Evolutionary conservation across 1,284 basidiomycete genomes (phyloP), one percentile per base, ranked within the genome.

Genomic region (Cutaneotrichosporon curvatum): DNA sequence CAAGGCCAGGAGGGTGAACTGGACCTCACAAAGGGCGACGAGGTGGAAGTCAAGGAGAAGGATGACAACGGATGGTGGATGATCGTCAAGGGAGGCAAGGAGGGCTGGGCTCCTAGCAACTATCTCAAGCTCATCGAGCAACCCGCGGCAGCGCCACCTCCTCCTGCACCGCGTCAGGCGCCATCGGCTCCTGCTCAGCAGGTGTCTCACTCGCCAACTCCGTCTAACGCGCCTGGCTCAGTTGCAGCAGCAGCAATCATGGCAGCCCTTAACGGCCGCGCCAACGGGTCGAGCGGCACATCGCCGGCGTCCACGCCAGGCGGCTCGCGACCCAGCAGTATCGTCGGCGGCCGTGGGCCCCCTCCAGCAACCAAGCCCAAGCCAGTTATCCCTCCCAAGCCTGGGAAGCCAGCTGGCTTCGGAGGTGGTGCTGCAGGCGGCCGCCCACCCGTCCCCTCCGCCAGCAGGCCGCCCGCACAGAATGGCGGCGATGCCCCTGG

Each of bases 61-160:
- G 90, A 95, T 56, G 81, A 88, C 51, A 90, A 91, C 61, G 90
- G 79, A 2, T 98, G 94, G 94, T 97, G 94, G 91, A 77, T 97
- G 36, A 84, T 97, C 42, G 88, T 85, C 76, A 92, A 88, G 73
- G 79, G 78, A 47, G 80, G 79, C 1, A 72, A 75, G 19, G 90
- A 97, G 68, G 94, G 90, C 14, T 98, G 92, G 92, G 87, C 91
- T 15, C 94, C 94, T 2, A 84, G 84, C 55, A 95, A 96, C 70
- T 96, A 96, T 64, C 80, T 92, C 21, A 87, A 92, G 64, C 77
- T 84, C 37, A 79, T 84, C 37, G 76, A 81, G 18, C 74, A 52
- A 32, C 33, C 53, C 2, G 53, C 81, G 0, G 79, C 84, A 0
- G 81, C 87, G 7, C 77, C 80, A 0, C 84, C 87, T 0, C 83